Conservation (phyloP, 176 grass and related monocot species). For the Oryza meyeriana region DNA sequence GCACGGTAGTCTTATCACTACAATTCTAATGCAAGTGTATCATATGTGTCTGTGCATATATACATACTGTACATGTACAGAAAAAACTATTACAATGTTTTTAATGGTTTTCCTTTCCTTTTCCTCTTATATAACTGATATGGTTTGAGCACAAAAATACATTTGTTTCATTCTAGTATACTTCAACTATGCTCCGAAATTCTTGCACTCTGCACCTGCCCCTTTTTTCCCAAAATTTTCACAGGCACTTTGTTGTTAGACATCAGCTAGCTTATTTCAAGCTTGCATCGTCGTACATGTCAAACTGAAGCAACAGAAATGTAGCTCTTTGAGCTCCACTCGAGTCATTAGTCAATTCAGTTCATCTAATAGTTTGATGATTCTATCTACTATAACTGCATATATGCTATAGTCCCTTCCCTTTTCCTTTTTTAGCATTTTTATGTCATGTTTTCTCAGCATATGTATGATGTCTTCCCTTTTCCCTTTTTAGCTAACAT, state of each 20-base stretch:
- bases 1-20: conserved; percentile 7
- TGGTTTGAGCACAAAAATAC: background rate
- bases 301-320: background rate
- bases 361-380: no score
- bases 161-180: background rate
- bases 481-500: no score
- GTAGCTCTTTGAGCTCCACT: background rate
- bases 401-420: background rate
- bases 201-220: background rate
- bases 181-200: background rate
- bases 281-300: background rate
- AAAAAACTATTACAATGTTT: background rate
- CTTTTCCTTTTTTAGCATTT: background rate
- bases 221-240: no score
- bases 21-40: background rate
- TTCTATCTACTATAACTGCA: background rate
- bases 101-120: background rate
- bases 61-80: background rate
- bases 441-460: no score
- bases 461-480: no score
- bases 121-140: background rate
- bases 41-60: background rate
- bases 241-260: background rate
- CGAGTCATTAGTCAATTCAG: background rate
- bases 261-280: background rate